These are phyloP conservation scores for Rhizopogon vesiculosus DNA, from an alignment of 768 basidiomycete genomes.

Conservation along the genomic window DNA sequence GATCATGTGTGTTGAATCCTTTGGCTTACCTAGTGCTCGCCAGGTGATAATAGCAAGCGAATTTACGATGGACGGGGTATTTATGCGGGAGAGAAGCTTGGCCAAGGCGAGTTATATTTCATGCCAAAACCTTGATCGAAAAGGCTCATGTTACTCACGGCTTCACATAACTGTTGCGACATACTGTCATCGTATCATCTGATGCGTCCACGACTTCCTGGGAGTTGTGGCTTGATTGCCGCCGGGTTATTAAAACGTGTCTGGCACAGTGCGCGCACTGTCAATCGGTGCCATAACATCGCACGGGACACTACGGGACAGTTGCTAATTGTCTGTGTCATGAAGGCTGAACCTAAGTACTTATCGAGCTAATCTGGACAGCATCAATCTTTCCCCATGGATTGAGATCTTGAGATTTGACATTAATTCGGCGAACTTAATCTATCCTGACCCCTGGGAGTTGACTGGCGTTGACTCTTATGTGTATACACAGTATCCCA, in stretches of 20 bases:
- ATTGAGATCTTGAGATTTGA: neutral
- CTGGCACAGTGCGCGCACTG: neutral
- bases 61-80: neutral
- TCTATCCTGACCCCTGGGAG: neutral
- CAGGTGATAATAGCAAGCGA: neutral
- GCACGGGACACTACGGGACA: neutral
- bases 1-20: neutral
- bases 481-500: neutral
- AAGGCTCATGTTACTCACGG: neutral
- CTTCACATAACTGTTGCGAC: neutral
- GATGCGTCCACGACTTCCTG: neutral
- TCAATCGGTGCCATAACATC: neutral
- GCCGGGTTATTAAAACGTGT: neutral
- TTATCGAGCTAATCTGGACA: neutral
- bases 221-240: neutral
- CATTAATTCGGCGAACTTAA: neutral
- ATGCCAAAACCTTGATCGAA: neutral
- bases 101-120: no score
- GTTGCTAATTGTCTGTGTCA: neutral
- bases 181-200: neutral
- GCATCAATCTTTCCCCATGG: neutral
- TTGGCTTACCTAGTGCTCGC: neutral
- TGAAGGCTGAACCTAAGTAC: neutral
- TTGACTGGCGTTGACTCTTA: neutral
- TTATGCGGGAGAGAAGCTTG: constrained; percentile 1